Conservation (phyloP, 169 alveolate species). For the Plasmodium reichenowi region DNA sequence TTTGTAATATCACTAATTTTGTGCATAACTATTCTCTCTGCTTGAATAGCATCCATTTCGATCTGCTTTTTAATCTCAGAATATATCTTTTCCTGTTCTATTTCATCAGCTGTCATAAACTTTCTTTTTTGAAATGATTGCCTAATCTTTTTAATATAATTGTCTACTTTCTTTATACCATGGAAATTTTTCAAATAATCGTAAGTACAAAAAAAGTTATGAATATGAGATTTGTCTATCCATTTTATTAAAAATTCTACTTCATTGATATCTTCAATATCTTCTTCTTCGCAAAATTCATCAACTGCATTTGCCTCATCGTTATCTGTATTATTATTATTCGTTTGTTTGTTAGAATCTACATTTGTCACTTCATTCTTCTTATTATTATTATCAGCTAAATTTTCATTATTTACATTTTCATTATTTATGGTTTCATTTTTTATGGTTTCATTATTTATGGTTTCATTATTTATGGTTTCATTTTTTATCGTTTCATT, state of each 20-base stretch:
- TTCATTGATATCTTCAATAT: slow-evolving; percentile 62
- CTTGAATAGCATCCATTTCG: slow-evolving; percentile 91
- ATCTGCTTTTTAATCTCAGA: slow-evolving; percentile 90
- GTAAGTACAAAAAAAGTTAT: slow-evolving; percentile 91
- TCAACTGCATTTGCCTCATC: slow-evolving; percentile 31
- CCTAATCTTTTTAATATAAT: slow-evolving; percentile 87
- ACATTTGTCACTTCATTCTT: too few species aligned
- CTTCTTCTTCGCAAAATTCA: slow-evolving; percentile 73
- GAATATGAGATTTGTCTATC: slow-evolving; percentile 92
- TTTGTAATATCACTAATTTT: slow-evolving; percentile 73
- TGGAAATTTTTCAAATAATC: slow-evolving; percentile 84
- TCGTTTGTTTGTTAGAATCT: neutral
- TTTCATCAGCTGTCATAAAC: slow-evolving; percentile 91
- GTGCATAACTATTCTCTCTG: slow-evolving; percentile 90
- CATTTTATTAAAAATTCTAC: slow-evolving; percentile 90
- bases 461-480: neutral
- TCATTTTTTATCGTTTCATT: neutral
- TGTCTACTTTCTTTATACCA: slow-evolving; percentile 90
- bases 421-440: neutral
- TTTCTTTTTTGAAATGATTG: slow-evolving; percentile 83
- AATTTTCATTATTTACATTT: neutral
- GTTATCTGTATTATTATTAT: slow-evolving; percentile 2
- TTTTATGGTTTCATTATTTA: neutral
- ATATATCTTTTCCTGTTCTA: slow-evolving; percentile 91
- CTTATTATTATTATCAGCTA: neutral